Evolutionary conservation across 2,329 filamentous ascomycete species (phyloP), one percentile per base, ranked within the genome.

Genomic region (Ustulina deusta): DNA sequence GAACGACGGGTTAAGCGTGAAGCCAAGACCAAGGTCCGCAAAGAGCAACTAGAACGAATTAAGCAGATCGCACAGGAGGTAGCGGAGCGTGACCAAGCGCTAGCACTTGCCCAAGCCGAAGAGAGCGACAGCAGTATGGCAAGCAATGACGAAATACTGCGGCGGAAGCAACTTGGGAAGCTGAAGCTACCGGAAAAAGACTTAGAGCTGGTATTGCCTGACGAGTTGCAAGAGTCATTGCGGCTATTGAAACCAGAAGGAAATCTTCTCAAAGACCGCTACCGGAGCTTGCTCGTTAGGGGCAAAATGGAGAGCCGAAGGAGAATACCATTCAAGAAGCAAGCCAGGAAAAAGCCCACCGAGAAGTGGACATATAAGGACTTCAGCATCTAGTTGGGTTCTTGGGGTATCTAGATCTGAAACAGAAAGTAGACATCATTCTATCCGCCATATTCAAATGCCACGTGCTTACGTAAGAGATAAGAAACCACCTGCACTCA

Each of bases 351-450:
- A 73, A 93, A 92, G 79, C 81, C 90, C 59, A 97, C 93, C 6
- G 96, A 98, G 87, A 99, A 98, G 83, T 99, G 96, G 96, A 89
- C 91, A 51, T 93, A 97, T 84, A 99, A 99, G 86, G 96, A 99
- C 79, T 99, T 97, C 81, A 86, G 84, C 74, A 81, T 92, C 46
- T 76, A 73, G 55, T 34, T n/a, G 9, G 51, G 34, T 54, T n/a
- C 51, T 17, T 13, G n/a, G 6, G n/a, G 38, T n/a, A n/a, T n/a
- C 7, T 55, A 55, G 22, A 46, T 13, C 5, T 4, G 1, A 9
- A 46, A 49, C 10, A 44, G 27, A n/a, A 17, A 38, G 25, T 57
- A 61, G 6, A 44, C 54, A 44, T 42, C 17, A 58, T 57, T 51
- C 3, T 32, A 65, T 29, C 17, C 25, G 22, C 36, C 29, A 38